Evolutionary conservation across 2,329 filamentous ascomycete genomes (phyloP).

Genomic region (Chaetothyriales sp.): DNA sequence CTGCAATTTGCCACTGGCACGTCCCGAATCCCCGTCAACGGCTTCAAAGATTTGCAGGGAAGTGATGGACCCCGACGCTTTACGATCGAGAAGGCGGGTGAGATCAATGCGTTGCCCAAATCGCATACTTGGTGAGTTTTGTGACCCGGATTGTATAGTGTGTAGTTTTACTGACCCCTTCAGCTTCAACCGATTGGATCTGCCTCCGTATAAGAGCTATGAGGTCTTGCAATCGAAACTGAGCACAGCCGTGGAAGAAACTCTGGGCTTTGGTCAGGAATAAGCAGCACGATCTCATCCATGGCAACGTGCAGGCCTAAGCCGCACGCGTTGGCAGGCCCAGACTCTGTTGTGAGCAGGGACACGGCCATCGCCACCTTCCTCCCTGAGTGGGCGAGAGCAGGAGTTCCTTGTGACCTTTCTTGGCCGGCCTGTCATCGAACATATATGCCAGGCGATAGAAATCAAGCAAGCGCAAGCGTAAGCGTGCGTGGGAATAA

Average conservation of each 20-base stretch:
- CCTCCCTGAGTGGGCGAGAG: not conserved
- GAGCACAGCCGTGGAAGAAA: constrained; percentile 95
- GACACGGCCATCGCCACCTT: too few species aligned
- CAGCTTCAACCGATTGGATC: constrained; percentile 92
- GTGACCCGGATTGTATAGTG: not conserved
- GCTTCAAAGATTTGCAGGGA: constrained; percentile 96
- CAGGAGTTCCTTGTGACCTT: not conserved
- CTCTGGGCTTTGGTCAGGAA: constrained; percentile 96
- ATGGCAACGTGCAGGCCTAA: not conserved
- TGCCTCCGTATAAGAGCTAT: constrained; percentile 81
- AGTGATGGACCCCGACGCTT: constrained; percentile 90
- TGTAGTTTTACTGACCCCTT: constrained; percentile 5
- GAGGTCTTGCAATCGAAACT: constrained; percentile 79
- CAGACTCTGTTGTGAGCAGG: too few species aligned
- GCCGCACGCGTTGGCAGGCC: not conserved
- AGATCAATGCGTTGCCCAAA: constrained; percentile 79
- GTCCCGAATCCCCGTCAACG: constrained; percentile 94
- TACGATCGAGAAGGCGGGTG: constrained; percentile 95
- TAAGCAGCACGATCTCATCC: constrained; percentile 31
- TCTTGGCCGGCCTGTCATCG: not conserved
- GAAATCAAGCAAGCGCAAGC: not conserved
- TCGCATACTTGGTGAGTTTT: constrained; percentile 82
- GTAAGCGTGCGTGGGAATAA: not conserved
- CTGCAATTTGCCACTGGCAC: constrained; percentile 96
- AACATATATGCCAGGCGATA: not conserved